Base-by-base conservation (phyloP, 495 filamentous ascomycete genomes). In the Aspergillus panamensis region DNA sequence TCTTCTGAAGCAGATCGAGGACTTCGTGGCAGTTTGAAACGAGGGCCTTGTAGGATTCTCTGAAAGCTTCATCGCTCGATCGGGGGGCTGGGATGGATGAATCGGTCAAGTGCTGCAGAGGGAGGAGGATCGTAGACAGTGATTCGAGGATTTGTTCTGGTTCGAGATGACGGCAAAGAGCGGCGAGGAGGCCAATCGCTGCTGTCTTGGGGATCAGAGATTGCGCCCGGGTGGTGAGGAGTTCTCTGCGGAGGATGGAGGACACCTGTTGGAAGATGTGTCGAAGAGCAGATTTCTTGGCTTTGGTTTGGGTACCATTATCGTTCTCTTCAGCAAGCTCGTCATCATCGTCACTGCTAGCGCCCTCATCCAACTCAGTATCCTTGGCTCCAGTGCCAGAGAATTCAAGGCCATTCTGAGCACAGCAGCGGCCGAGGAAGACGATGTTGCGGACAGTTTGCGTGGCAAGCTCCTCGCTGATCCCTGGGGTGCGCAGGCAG, bases 101-200 rank as follows among this genome's bases (percentile, higher is more conserved):
- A 63, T 97, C 92, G 0, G 89, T 93, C 44, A 97, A 71, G 65
- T 93, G 88, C 66, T 91, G 85, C 16, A 97, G 79, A 14, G 94
- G 90, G 20, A 87, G 81, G 6, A 98, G 80, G 52, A 96, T 80
- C 49, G 80, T 76, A 14, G 70, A 57, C 17, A 93, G 72, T 8
- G 82, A 86, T 0, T 82, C 76, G 5, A 64, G 65, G 8, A 97
- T 75, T 17, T 83, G 76, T 3, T 80, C 77, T 7, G 71, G 65
- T 2, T 85, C 72, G 3, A 89, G 74, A 45, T 82, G 70, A 67
- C 84, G 72, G 63, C 76, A 72, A 58, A 89, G 69, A 64, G 86
- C 69, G 61, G 84, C 73, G 29, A 96, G 72, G 25, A 96, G 82
- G 40, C 86, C 82, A 48, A 97, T 79, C 14, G 89, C 82, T 1